Percentiles rank a stretch among this genome's conserved stretches.
Conservation (phyloP, 129 eudicot genomes). For the Smallanthus sonchifolius region DNA sequence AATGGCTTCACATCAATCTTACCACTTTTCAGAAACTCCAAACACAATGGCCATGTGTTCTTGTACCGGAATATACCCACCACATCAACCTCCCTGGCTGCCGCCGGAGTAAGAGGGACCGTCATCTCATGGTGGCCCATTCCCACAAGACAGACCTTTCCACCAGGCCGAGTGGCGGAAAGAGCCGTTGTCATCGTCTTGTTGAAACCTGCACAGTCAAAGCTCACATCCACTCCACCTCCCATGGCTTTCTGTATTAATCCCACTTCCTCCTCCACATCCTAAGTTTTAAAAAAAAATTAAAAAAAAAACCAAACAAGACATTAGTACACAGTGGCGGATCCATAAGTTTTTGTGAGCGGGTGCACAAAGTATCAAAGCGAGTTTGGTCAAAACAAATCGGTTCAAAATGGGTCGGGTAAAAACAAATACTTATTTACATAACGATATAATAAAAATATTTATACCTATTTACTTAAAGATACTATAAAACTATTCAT, state of each 20-base stretch:
- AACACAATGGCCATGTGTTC: conserved; percentile 72
- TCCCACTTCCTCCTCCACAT: conserved; percentile 43
- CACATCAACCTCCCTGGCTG: conserved; percentile 81
- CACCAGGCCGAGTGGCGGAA: conserved; percentile 54
- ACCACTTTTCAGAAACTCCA: conserved; percentile 58
- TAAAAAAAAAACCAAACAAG: background rate
- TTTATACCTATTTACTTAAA: too few species aligned
- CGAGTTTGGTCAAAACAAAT: too few species aligned
- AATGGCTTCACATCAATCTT: conserved; percentile 80
- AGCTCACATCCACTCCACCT: conserved; percentile 51
- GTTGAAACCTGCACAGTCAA: conserved; percentile 73
- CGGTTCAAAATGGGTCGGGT: too few species aligned
- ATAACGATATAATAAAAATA: too few species aligned
- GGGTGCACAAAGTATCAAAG: too few species aligned
- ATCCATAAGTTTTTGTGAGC: too few species aligned
- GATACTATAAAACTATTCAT: too few species aligned
- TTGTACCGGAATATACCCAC: conserved; percentile 69
- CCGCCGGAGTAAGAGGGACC: conserved; percentile 69
- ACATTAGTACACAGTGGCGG: too few species aligned
- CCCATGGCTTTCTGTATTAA: conserved; percentile 56
- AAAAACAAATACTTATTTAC: too few species aligned
- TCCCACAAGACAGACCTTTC: conserved; percentile 70
- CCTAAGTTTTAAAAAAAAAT: conserved; percentile 30
- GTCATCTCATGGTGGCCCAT: conserved; percentile 72
- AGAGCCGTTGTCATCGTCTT: conserved; percentile 71